These are phyloP conservation scores for Dendrobium chrysotoxum DNA, from an alignment of 106 monocot genomes.

Conservation along the genomic window DNA sequence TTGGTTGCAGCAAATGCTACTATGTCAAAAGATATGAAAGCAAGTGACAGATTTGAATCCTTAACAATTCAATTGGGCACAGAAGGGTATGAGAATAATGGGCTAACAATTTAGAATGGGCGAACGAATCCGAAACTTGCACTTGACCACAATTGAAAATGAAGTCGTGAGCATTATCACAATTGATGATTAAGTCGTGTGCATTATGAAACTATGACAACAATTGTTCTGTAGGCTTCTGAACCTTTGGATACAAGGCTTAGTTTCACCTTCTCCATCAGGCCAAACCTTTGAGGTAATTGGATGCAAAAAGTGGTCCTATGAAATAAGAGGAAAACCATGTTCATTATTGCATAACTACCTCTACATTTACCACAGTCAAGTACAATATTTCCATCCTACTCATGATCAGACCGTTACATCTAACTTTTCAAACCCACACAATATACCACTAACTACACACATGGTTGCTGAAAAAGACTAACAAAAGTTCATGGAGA, in stretches of 20 bases:
- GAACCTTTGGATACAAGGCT: background rate
- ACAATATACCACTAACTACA: background rate
- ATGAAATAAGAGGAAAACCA: background rate
- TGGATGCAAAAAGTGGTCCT: background rate
- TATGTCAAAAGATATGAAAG: no score
- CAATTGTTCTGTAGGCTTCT: background rate
- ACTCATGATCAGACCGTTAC: background rate
- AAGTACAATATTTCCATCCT: background rate
- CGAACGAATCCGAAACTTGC: background rate
- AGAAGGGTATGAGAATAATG: no score
- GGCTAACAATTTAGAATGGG: no score
- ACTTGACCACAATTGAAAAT: background rate
- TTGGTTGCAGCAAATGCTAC: no score
- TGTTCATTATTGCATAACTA: background rate
- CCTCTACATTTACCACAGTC: background rate
- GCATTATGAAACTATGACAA: background rate
- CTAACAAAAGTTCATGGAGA: background rate
- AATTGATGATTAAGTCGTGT: background rate
- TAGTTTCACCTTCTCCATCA: background rate
- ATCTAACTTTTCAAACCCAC: no score
- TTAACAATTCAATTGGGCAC: no score
- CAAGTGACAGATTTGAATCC: no score
- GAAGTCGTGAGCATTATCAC: background rate
- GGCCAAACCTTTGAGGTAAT: background rate
- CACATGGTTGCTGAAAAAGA: background rate